These are phyloP conservation scores for Cytospora mali DNA, from an alignment of 2,329 filamentous ascomycete species.

Conservation along the genomic window DNA sequence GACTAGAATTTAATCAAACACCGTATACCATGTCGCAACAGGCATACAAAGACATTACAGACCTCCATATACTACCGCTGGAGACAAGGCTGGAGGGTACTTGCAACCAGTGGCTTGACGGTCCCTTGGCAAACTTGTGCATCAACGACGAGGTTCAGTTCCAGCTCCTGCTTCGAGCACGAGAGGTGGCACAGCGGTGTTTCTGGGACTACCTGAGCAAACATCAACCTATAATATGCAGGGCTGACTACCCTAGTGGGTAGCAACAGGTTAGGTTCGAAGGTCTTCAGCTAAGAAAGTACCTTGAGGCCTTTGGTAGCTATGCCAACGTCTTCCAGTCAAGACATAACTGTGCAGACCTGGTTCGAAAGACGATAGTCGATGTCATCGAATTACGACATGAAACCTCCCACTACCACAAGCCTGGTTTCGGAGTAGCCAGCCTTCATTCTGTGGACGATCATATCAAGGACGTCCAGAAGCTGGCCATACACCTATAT, in stretches of 20 bases:
- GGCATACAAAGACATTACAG: neutral
- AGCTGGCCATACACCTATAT: neutral
- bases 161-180: neutral
- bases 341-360: neutral
- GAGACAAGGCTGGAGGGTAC: neutral
- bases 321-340: too few species aligned
- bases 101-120: neutral
- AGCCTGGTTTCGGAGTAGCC: too few species aligned
- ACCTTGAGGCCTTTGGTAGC: too few species aligned
- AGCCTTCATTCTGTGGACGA: accelerated
- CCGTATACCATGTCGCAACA: neutral
- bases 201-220: neutral
- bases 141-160: neutral
- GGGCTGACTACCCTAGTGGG: neutral
- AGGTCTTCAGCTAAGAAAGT: accelerated
- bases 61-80: neutral
- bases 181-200: neutral
- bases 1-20: neutral
- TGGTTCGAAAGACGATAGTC: neutral
- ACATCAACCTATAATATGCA: neutral
- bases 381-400: neutral
- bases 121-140: neutral
- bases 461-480: neutral
- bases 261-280: neutral
- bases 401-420: neutral